Base-by-base conservation (phyloP, 371 early-diverging fungal species). In the Encephalitozoon romaleae region DNA sequence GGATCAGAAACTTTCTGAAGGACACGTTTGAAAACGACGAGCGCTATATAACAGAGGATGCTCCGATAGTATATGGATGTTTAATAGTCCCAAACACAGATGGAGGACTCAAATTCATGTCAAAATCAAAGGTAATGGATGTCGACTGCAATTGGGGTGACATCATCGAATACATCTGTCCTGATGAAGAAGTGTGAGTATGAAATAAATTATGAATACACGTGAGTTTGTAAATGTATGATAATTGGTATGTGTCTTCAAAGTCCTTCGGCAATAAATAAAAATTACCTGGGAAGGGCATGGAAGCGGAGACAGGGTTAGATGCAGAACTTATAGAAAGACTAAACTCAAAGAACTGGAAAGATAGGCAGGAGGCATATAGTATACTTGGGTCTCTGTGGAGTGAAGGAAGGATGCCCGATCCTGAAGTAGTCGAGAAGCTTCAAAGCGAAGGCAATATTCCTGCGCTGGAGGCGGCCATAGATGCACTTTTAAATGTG, bases 321-420 rank as follows among this genome's bases (percentile, higher is more conserved):
- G 65, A 64, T 9, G 41, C n/a, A 4, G 71, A 42, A 2, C 45
- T 51, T 21, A 28, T 30, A 52, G 63, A 39, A 66, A 45, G 41
- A 4, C 30, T 75, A 12, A 68, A 39, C 39, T 70, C 71, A 42
- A 79, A 76, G 64, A 72, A 52, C 47, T 79, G 63, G 70, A 79
- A 76, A 45, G 68, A 71, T 9, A 67, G 80, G 53, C 59, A 55
- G 59, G 63, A 75, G 34, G 76, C 54, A 25, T 79, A 79, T 42
- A 12, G 3, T 8, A 26, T 54, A 18, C 53, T 76, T 43, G 34
- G 49, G 4, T 42, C 25, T 3, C 3, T 68, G 0, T 74, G 52
- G 39, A 11, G 34, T 18, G 38, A 54, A n/a, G 55, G 53, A 42
- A n/a, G 0, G 34, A 26, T 15, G 0, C 43, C 38, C 0, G 65